Conservation (phyloP, 2,329 filamentous ascomycete genomes). For the Scedosporium aurantiacum region DNA sequence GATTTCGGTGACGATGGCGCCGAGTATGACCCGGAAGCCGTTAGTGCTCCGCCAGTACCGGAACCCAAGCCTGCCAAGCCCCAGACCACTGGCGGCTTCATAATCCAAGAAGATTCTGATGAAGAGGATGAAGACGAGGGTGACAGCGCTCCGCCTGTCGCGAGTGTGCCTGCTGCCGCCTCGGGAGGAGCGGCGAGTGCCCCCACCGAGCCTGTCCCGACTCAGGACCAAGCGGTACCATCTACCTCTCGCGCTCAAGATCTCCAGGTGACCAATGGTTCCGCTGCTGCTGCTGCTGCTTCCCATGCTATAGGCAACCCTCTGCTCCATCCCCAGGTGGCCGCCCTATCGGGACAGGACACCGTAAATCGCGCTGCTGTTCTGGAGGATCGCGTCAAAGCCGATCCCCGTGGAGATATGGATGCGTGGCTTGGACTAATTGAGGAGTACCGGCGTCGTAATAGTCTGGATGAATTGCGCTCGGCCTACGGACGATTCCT, state of each 20-base stretch:
- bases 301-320: neutral
- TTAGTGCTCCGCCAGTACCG: conserved; percentile 26
- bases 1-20: conserved; percentile 40
- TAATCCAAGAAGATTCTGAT: conserved; percentile 45
- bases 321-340: neutral
- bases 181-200: conserved; percentile 19
- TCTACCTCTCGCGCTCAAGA: neutral
- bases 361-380: conserved; percentile 59
- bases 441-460: conserved; percentile 68
- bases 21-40: conserved; percentile 48
- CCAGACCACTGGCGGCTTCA: conserved; percentile 48
- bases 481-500: conserved; percentile 78
- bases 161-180: conserved; percentile 24
- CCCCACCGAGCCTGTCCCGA: conserved; percentile 17
- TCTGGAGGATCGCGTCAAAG: conserved; percentile 80
- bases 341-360: neutral
- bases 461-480: conserved; percentile 71
- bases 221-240: neutral
- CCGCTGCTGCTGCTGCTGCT: conserved; percentile 2
- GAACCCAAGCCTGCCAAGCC: conserved; percentile 33
- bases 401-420: conserved; percentile 86
- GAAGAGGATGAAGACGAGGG: conserved; percentile 35
- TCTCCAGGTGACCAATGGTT: conserved; percentile 4
- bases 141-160: conserved; percentile 17
- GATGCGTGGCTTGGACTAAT: conserved; percentile 87